Base-by-base conservation (phyloP, 306 rosid species). In the Quillaja saponaria region DNA sequence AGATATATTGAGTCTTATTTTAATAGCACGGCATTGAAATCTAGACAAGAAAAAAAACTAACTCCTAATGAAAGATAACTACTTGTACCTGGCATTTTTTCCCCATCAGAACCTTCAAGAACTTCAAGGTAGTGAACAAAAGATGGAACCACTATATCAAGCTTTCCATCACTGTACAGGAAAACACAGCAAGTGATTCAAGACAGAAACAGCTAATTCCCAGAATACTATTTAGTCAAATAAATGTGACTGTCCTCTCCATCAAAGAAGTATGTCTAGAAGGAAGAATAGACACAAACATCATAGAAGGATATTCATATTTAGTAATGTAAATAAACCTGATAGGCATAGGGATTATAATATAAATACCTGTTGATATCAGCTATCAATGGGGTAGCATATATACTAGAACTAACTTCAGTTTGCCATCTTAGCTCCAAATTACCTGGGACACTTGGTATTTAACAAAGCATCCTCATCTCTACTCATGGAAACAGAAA, bases 371-470 rank as follows among this genome's bases (percentile, higher is more conserved):
- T 83, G 80, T 94, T 94, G 60, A 94, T 85, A 76, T 94, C 99
- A 51, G 97, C 90, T 68, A 94, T 58, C 90, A 94, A 83, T 18
- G 99, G 99, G 6, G 90, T 78, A 3, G 97, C 99, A 78, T 89
- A 94, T 57, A 94, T 82, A 55, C 99, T 94, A 42, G 99, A 89
- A 72, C 97, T 94, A 50, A 94, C 97, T 89, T 94, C 99, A 0
- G 99, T 82, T 71, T 94, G 95, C 99, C 99, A 94, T 81, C 97
- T 76, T 10, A 94, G 80, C 86, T 94, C 99, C 85, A 94, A 83
- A 80, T 89, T n/a, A 85, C 83, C 74, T 78, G n/a, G 99, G 96
- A 67, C 99, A 94, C 60, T 70, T 80, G 0, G 99, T 61, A 78
- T 87, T 89, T 71, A 89, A 69, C 56, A 89, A 80, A 61, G 96